Conservation (phyloP, 768 basidiomycete species). For the Mrakia blollopis region DNA sequence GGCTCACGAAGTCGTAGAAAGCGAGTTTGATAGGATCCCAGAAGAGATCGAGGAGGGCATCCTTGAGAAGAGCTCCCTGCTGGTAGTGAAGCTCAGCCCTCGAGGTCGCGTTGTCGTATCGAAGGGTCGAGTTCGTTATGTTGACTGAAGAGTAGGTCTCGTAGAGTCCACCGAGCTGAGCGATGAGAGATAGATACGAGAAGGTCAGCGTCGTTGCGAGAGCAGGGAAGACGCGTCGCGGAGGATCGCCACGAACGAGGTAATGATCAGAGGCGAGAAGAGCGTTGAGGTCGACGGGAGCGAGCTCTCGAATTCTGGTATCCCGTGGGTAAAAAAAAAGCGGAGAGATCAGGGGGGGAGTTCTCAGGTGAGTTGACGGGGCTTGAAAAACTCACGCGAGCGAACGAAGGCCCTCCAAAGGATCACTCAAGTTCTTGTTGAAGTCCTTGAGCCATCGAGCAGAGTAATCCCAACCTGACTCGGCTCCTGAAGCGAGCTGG, state of each 20-base stretch:
- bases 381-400: slow-evolving; percentile 19
- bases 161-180: slow-evolving; percentile 59
- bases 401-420: slow-evolving; percentile 12
- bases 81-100: slow-evolving; percentile 52
- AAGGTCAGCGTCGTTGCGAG: not conserved
- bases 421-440: slow-evolving; percentile 27
- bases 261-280: slow-evolving; percentile 60
- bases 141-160: slow-evolving; percentile 32
- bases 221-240: slow-evolving; percentile 38
- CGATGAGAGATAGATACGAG: not conserved
- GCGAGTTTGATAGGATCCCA: slow-evolving; percentile 72
- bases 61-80: slow-evolving; percentile 57
- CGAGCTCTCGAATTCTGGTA: slow-evolving; percentile 51
- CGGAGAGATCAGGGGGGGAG: not conserved
- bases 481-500: slow-evolving; percentile 82
- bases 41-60: slow-evolving; percentile 73
- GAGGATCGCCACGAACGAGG: slow-evolving; percentile 20
- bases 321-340: no score
- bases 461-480: slow-evolving; percentile 59
- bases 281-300: slow-evolving; percentile 76
- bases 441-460: slow-evolving; percentile 16
- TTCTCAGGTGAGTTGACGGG: not conserved
- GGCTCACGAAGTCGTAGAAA: slow-evolving; percentile 68
- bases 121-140: slow-evolving; percentile 26
- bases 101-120: slow-evolving; percentile 28